Evolutionary conservation across 164 flowering plant genomes (phyloP).

Genomic region (Akebia trifoliata): DNA sequence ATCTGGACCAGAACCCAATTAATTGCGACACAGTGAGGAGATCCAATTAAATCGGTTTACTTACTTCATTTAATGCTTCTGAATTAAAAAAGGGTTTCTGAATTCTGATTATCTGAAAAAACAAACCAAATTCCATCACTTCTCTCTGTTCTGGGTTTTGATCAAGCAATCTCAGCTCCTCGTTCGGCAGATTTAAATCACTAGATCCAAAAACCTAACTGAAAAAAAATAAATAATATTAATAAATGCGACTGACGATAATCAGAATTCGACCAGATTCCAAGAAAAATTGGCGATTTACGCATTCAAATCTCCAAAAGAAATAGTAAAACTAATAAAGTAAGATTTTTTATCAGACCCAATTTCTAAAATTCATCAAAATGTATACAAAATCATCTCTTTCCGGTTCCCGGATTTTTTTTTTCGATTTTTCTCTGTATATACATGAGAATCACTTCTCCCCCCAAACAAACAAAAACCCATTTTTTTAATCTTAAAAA

Average conservation of each 20-base stretch:
- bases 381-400: conserved; percentile 16
- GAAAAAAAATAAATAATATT: not conserved
- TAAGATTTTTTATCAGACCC: not conserved
- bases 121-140: too few species aligned
- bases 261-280: not conserved
- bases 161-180: not conserved
- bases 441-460: not conserved
- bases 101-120: too few species aligned
- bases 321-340: not conserved
- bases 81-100: too few species aligned
- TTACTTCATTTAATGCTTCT: not conserved
- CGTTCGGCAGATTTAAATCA: not conserved
- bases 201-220: conserved; percentile 3
- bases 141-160: not conserved
- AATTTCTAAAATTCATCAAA: conserved; percentile 15
- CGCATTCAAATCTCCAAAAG: not conserved
- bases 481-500: not conserved
- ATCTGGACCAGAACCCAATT: too few species aligned
- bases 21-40: not conserved
- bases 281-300: not conserved
- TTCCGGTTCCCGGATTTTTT: conserved; percentile 12
- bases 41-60: conserved; percentile 1
- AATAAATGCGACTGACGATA: too few species aligned
- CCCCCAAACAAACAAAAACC: not conserved
- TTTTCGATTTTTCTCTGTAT: not conserved